Percentiles rank a stretch among this genome's conserved stretches.
phyloP scores from a whole-genome alignment of 345 rosid genomes.

The Carallia brachiata region DNA sequence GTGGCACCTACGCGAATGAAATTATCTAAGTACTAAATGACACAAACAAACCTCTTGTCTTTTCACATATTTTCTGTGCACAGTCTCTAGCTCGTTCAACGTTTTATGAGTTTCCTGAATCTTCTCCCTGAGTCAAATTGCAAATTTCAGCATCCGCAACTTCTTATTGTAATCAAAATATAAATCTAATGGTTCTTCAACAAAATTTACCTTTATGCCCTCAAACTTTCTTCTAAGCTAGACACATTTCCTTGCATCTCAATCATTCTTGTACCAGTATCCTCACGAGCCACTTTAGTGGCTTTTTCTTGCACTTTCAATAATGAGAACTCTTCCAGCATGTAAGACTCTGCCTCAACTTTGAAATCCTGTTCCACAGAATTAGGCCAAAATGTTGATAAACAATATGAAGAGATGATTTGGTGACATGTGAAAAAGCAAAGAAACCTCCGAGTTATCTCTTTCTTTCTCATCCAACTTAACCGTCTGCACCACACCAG shows the following conservation, averaged over 20 bases:
- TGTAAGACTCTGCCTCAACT: constrained; percentile 89
- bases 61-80: constrained; percentile 60
- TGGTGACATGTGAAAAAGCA: constrained; percentile 9
- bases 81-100: constrained; percentile 71
- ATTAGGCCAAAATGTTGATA: constrained; percentile 15
- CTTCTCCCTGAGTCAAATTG: constrained; percentile 53
- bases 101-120: constrained; percentile 60
- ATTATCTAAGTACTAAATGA: constrained; percentile 10
- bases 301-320: constrained; percentile 97
- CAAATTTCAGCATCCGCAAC: not conserved
- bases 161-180: not conserved
- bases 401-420: constrained; percentile 4
- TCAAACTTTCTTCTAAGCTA: constrained; percentile 64
- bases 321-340: constrained; percentile 79
- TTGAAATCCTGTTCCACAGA: constrained; percentile 59
- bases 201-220: constrained; percentile 53
- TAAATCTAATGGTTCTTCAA: constrained; percentile 4
- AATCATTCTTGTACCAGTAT: constrained; percentile 49
- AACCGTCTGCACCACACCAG: constrained; percentile 98
- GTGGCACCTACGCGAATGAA: not conserved
- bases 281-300: constrained; percentile 70
- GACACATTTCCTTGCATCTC: constrained; percentile 53
- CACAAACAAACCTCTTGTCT: constrained; percentile 65
- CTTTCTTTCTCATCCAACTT: constrained; percentile 95
- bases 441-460: constrained; percentile 85